These are phyloP conservation scores for Decorospora gaudefroyi DNA, from an alignment of 2,329 filamentous ascomycete species.

Conservation along the genomic window DNA sequence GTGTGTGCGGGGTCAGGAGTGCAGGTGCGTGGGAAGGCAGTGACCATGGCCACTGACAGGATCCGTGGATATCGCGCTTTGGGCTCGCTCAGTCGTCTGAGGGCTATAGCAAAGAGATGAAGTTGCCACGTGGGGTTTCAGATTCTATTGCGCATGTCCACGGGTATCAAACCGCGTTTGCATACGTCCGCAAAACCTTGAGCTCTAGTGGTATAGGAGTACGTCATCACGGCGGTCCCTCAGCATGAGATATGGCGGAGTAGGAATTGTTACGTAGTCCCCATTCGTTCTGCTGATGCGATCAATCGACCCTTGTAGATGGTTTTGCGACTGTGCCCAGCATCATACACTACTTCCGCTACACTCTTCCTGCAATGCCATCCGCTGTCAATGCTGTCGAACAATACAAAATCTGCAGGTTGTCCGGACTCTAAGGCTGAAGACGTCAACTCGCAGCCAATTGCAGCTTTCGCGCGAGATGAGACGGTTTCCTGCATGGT, in stretches of 20 bases:
- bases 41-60: background rate
- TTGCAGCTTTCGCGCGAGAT: constrained; percentile 48
- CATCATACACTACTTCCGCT: constrained; percentile 53
- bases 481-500: constrained; percentile 55
- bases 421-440: constrained; percentile 45
- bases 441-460: constrained; percentile 46
- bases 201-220: too few relatives aligned
- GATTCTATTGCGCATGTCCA: too few relatives aligned
- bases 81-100: too few relatives aligned
- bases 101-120: background rate
- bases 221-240: background rate
- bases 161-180: background rate
- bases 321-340: constrained; percentile 39
- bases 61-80: background rate
- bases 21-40: constrained; percentile 3
- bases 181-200: background rate
- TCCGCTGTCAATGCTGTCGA: constrained; percentile 42
- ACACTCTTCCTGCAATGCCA: constrained; percentile 52
- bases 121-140: too few relatives aligned
- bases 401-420: constrained; percentile 52
- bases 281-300: constrained; percentile 1
- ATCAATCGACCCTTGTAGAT: constrained; percentile 35
- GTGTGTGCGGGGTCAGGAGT: background rate
- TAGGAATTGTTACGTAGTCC: background rate
- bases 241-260: background rate